phyloP scores from a whole-genome alignment of 371 early-diverging fungal species.

The Mucor sp. region DNA sequence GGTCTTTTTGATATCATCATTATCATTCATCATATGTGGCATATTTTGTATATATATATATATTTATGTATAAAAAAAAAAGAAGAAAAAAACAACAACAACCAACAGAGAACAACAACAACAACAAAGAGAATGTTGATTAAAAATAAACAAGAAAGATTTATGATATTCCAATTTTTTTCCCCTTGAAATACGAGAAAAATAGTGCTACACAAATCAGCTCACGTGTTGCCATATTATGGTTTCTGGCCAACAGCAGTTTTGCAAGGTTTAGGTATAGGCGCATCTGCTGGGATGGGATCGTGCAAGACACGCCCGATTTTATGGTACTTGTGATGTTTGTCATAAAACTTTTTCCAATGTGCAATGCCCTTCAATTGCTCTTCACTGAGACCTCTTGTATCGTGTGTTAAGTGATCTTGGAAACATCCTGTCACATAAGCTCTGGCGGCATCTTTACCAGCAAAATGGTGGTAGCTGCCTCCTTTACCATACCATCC shows the following conservation, averaged over 20 bases:
- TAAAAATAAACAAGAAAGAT: neutral
- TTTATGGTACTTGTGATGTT: constrained; percentile 80
- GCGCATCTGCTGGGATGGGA: constrained; percentile 79
- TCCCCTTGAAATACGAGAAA: neutral
- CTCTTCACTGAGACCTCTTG: constrained; percentile 75
- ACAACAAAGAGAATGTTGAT: constrained; percentile 2
- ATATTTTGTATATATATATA: neutral
- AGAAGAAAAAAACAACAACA: constrained; percentile 1
- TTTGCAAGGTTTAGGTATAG: constrained; percentile 69
- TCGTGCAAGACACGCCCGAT: constrained; percentile 83
- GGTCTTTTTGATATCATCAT: neutral
- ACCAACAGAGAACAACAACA: neutral
- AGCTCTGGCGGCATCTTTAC: constrained; percentile 91
- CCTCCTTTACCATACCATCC: constrained; percentile 83
- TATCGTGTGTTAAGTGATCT: constrained; percentile 91
- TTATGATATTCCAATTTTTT: neutral
- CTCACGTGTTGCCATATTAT: constrained; percentile 2
- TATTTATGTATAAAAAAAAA: neutral
- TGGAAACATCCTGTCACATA: constrained; percentile 95
- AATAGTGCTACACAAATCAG: neutral
- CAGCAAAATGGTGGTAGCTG: constrained; percentile 90
- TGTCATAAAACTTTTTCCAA: constrained; percentile 89
- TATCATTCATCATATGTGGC: neutral
- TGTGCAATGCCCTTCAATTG: constrained; percentile 77
- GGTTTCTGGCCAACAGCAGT: constrained; percentile 41